Conservation (phyloP, 345 rosid species). For the Sisymbrium irio region DNA sequence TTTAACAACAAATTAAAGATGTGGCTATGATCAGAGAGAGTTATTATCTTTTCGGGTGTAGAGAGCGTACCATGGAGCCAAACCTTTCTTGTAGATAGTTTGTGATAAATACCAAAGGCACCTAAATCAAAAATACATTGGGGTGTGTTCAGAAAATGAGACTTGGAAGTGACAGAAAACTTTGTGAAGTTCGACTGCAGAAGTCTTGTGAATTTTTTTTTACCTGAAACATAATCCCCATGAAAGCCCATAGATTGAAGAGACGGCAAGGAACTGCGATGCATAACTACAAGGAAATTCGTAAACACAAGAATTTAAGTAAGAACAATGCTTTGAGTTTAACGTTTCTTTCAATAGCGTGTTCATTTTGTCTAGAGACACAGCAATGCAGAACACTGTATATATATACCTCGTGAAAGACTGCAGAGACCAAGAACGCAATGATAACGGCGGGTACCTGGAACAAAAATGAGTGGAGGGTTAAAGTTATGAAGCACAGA, state of each 20-base stretch:
- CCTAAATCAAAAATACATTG: conserved; percentile 41
- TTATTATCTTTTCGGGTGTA: background rate
- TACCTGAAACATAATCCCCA: conserved; percentile 98
- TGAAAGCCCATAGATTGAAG: conserved; percentile 90
- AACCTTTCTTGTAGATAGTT: conserved; percentile 70
- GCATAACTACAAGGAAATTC: conserved; percentile 56
- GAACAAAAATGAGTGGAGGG: background rate
- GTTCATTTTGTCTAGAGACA: conserved; percentile 6
- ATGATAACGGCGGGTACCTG: conserved; percentile 75
- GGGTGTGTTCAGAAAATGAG: background rate
- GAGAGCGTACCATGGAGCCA: conserved; percentile 70
- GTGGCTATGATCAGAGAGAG: background rate
- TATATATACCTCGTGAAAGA: conserved; percentile 83
- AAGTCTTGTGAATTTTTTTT: background rate
- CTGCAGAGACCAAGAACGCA: conserved; percentile 82
- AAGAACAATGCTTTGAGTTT: background rate
- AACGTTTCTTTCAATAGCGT: background rate
- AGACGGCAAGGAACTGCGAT: conserved; percentile 96
- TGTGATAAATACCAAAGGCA: conserved; percentile 83
- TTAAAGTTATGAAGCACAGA: conserved; percentile 14
- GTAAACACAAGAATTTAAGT: background rate
- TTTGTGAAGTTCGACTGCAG: background rate
- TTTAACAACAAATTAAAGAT: background rate
- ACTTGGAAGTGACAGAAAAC: background rate
- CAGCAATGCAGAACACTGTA: background rate